Conservation (phyloP, 495 filamentous ascomycete genomes). For the Filosporella fistucella region DNA sequence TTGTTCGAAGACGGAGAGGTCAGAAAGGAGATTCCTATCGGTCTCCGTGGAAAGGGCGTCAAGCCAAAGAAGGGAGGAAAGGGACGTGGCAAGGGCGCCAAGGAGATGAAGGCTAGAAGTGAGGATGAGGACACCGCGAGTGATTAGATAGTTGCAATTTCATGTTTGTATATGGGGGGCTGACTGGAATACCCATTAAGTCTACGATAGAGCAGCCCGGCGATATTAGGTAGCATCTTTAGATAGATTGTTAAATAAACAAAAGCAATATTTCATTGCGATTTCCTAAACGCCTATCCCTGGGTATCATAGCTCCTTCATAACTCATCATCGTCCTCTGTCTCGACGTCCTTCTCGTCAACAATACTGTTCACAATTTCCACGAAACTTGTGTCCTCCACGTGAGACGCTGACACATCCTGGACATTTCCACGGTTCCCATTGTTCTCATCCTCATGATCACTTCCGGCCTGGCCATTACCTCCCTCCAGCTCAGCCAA, state of each 20-base stretch:
- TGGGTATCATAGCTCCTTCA: slow-evolving; percentile 18
- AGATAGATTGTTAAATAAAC: too few relatives aligned
- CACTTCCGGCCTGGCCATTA: not conserved
- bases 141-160: slow-evolving; percentile 12
- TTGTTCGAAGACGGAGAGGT: slow-evolving; percentile 61
- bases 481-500: slow-evolving; percentile 25
- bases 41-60: slow-evolving; percentile 35
- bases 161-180: not conserved
- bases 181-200: not conserved
- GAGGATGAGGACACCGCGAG: slow-evolving; percentile 20
- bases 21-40: slow-evolving; percentile 39
- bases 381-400: not conserved
- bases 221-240: too few relatives aligned
- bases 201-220: not conserved
- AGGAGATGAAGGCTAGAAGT: slow-evolving; percentile 26
- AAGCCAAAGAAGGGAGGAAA: slow-evolving; percentile 35
- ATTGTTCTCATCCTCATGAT: not conserved
- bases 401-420: not conserved
- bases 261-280: too few relatives aligned
- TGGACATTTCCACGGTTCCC: not conserved
- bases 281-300: too few relatives aligned
- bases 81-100: slow-evolving; percentile 26
- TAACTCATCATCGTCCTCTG: slow-evolving; percentile 22
- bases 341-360: slow-evolving; percentile 3
- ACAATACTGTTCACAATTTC: not conserved